Evolutionary conservation across 176 grass and related monocot species (phyloP).

Genomic region (Lolium multiflorum): DNA sequence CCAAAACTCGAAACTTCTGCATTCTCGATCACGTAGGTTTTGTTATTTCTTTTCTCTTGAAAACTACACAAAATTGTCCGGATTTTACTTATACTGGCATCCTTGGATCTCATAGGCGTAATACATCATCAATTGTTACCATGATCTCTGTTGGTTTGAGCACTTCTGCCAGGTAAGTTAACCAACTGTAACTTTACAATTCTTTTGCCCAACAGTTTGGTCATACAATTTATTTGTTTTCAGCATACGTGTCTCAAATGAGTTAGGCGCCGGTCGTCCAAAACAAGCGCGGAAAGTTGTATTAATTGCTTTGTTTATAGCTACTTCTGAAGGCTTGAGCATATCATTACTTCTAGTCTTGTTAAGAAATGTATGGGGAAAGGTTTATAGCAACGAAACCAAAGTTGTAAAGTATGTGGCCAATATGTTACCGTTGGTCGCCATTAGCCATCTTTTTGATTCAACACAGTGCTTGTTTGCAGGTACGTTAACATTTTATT

Average conservation of each 20-base stretch:
- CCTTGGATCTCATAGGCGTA: constrained; percentile 45
- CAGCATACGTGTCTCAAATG: constrained; percentile 75
- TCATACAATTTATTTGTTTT: not conserved
- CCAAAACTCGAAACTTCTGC: constrained; percentile 68
- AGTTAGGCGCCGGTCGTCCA: constrained; percentile 59
- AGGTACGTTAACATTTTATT: constrained; percentile 38
- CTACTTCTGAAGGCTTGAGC: constrained; percentile 50
- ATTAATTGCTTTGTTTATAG: constrained; percentile 45
- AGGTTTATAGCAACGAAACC: constrained; percentile 62
- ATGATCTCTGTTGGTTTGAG: constrained; percentile 71
- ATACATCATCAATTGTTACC: constrained; percentile 57
- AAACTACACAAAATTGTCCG: not conserved
- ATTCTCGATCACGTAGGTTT: constrained; percentile 60
- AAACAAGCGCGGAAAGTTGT: constrained; percentile 47
- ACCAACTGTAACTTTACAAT: not conserved
- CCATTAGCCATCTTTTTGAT: constrained; percentile 63
- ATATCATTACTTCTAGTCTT: constrained; percentile 49
- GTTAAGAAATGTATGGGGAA: constrained; percentile 58
- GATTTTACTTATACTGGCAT: not conserved
- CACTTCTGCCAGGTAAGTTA: constrained; percentile 55
- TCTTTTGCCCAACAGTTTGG: not conserved
- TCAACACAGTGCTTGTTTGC: constrained; percentile 67
- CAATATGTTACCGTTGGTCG: constrained; percentile 59
- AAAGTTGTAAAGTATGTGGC: constrained; percentile 64
- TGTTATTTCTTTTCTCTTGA: not conserved